Evolutionary conservation across 495 filamentous ascomycete genomes (phyloP), one percentile per base, ranked within the genome.

Genomic region (Talaromyces thailandensis): DNA sequence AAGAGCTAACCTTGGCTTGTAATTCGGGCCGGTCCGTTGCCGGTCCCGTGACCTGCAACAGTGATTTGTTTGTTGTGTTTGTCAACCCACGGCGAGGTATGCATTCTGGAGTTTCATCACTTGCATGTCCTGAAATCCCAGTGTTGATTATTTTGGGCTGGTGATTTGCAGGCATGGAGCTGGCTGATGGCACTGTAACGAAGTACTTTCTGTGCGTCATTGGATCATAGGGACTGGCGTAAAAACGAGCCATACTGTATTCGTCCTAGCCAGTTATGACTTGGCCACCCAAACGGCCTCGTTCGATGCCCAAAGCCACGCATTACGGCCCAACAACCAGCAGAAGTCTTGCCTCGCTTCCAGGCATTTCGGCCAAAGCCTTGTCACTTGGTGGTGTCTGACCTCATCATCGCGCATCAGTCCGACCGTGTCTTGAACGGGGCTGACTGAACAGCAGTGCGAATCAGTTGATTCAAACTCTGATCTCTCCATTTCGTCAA

Each of bases 231-330:
- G 8, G n/a, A 21, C n/a, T 8, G 6, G 1, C 43, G 43, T 48
- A 3, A 21, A 48, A 48, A 48, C 8, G 18, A 21, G 18, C 43
- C 43, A 48, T 48, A 21, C 43, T 48, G 16, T 6, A 48, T 48
- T 48, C 5, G 43, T 48, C 43, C 16, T 48, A 48, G 43, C 18
- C n/a, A 5, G 16, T 23, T 48, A 21, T 48, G 43, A 18, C n/a
- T 48, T 48, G 43, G 43, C 43, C 43, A 48, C 43, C 43, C 43
- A 48, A 48, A 48, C 43, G 11, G 51, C 51, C 51, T 55, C 51
- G 8, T 55, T n/a, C 51, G 51, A 55, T 55, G 51, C 51, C 51
- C 51, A 55, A 55, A 55, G 51, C 51, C 23, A 55, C 51, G 51
- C 51, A 55, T 55, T 25, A 55, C 51, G 51, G 51, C 51, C 51